Evolutionary conservation across 495 filamentous ascomycete genomes (phyloP).

Genomic region (Annulohypoxylon maeteangense): DNA sequence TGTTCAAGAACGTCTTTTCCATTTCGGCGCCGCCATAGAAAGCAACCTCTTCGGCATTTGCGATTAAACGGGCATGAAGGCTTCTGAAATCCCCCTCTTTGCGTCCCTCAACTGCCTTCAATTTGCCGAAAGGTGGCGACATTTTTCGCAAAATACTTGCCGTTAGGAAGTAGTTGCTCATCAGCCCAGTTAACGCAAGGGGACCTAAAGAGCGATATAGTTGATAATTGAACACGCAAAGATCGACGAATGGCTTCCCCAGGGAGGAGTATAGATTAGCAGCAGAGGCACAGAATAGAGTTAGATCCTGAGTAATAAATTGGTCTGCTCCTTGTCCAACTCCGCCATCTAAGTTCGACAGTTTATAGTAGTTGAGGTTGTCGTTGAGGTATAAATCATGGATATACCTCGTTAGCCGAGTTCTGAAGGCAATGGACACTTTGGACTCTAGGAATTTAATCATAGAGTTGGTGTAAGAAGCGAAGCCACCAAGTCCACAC

Average conservation of each 20-base stretch:
- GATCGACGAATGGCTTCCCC: slow-evolving; percentile 94
- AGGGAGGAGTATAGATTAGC: slow-evolving; percentile 95
- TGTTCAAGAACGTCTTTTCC: slow-evolving; percentile 88
- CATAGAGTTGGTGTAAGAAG: slow-evolving; percentile 93
- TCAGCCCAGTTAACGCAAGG: slow-evolving; percentile 83
- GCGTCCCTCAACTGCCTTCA: slow-evolving; percentile 93
- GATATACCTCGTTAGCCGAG: slow-evolving; percentile 93
- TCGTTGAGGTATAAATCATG: slow-evolving; percentile 97
- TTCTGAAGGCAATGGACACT: slow-evolving; percentile 97
- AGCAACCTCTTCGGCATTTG: slow-evolving; percentile 98
- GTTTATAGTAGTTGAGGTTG: slow-evolving; percentile 94
- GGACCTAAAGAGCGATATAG: slow-evolving; percentile 92
- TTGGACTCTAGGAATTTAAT: slow-evolving; percentile 99
- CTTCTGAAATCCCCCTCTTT: slow-evolving; percentile 94
- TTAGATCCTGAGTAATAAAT: slow-evolving; percentile 97
- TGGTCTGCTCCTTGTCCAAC: slow-evolving; percentile 93
- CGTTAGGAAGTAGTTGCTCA: slow-evolving; percentile 92
- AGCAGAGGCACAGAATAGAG: slow-evolving; percentile 90
- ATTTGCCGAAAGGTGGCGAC: slow-evolving; percentile 93
- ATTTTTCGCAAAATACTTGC: slow-evolving; percentile 86
- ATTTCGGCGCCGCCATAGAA: slow-evolving; percentile 97
- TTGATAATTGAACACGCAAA: slow-evolving; percentile 97
- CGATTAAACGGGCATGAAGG: slow-evolving; percentile 88
- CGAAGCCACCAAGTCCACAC: slow-evolving; percentile 72
- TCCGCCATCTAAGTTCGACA: slow-evolving; percentile 92